Percentiles rank a stretch among this genome's conserved stretches.
phyloP scores from a whole-genome alignment of 1,139 yeast species.

The Pichia sp. region DNA sequence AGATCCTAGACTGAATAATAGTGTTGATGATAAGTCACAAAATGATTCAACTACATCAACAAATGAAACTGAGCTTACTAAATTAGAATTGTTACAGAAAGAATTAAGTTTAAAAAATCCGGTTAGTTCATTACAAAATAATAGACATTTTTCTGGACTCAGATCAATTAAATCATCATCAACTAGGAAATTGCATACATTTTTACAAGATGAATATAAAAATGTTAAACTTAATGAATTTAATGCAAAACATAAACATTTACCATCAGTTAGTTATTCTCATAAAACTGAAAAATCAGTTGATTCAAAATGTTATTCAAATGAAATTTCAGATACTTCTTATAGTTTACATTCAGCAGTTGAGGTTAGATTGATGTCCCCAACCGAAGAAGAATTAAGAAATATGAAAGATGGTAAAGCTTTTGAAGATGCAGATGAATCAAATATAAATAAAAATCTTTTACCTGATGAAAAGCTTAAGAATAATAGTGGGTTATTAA shows the following conservation, averaged over 20 bases:
- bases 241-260: constrained; percentile 12
- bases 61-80: constrained; percentile 1
- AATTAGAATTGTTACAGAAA: constrained; percentile 14
- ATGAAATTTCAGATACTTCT: constrained; percentile 21
- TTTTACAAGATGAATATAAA: constrained; percentile 15
- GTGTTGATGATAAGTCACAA: neutral
- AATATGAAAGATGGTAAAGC: constrained; percentile 15
- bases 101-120: constrained; percentile 8
- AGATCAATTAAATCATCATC: constrained; percentile 24
- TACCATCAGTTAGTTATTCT: neutral
- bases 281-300: constrained; percentile 21
- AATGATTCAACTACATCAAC: neutral
- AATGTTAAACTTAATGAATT: constrained; percentile 14
- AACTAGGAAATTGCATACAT: constrained; percentile 25
- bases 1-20: constrained; percentile 1
- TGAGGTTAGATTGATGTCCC: constrained; percentile 24
- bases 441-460: constrained; percentile 7
- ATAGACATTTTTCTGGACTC: constrained; percentile 9
- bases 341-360: constrained; percentile 29
- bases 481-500: constrained; percentile 14
- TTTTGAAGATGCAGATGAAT: constrained; percentile 27
- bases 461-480: constrained; percentile 7
- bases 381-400: constrained; percentile 20
- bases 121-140: neutral
- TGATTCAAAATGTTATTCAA: constrained; percentile 17